Percentiles rank a stretch among this genome's conserved stretches.
phyloP scores from a whole-genome alignment of 169 alveolate genomes.

The Hepatocystis sp. region DNA sequence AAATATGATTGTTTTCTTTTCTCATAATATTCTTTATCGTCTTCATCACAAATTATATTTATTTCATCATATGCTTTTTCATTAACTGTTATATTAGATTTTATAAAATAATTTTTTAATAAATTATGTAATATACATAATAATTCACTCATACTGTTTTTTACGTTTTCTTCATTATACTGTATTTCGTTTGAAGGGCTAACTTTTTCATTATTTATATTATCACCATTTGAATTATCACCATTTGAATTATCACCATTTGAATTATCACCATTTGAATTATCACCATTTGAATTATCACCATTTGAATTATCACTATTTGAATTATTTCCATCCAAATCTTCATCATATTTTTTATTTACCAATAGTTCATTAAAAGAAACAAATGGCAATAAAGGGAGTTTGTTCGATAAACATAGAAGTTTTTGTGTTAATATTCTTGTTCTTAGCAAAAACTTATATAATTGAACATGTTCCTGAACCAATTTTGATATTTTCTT shows the following conservation, averaged over 20 bases:
- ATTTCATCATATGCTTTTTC: constrained; percentile 30
- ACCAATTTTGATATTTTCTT: constrained; percentile 54
- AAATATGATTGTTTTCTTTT: constrained; percentile 30
- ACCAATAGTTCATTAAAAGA: constrained; percentile 19
- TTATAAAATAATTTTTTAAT: constrained; percentile 43
- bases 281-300: no score
- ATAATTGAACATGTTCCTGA: constrained; percentile 34
- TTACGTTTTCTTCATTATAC: constrained; percentile 37
- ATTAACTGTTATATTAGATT: constrained; percentile 23
- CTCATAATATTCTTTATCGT: constrained; percentile 55
- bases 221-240: background rate
- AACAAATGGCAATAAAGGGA: constrained; percentile 48
- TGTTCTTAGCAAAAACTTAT: constrained; percentile 51
- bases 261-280: no score
- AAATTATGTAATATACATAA: constrained; percentile 29
- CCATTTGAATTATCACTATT: no score
- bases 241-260: no score
- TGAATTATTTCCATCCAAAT: background rate
- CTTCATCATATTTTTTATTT: constrained; percentile 1
- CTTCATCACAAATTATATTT: constrained; percentile 67
- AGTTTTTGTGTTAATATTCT: constrained; percentile 63
- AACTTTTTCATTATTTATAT: no score
- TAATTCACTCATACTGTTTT: constrained; percentile 21
- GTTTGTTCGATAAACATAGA: constrained; percentile 32
- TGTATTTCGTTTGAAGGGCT: constrained; percentile 20